Evolutionary conservation across 352 stramenopile genomes (phyloP).

Genomic region (Globisporangium parvum): DNA sequence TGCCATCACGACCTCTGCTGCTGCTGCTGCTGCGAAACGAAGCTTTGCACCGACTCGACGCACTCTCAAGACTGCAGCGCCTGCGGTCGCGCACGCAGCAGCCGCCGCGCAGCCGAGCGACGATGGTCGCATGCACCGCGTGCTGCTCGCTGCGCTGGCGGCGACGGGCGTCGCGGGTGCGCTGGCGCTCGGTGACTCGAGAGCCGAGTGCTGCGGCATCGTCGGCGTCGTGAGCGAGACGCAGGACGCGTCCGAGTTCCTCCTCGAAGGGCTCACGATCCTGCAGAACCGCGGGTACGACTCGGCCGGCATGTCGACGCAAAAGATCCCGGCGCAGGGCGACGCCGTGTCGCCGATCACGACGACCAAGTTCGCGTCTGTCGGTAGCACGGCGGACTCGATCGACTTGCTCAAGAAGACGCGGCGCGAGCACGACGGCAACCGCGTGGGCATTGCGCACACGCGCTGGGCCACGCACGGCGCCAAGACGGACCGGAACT

Average conservation of each 20-base stretch:
- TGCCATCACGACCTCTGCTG: neutral
- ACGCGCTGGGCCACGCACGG: constrained; percentile 99
- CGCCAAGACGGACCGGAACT: constrained; percentile 97
- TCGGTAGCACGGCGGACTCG: constrained; percentile 88
- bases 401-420: constrained; percentile 88
- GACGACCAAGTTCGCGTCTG: constrained; percentile 94
- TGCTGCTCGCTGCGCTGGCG: constrained; percentile 4
- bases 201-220: constrained; percentile 64
- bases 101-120: neutral
- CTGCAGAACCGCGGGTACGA: constrained; percentile 97
- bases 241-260: constrained; percentile 65
- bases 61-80: neutral
- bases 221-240: constrained; percentile 68
- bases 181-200: constrained; percentile 3
- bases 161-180: neutral
- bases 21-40: neutral
- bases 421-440: constrained; percentile 63
- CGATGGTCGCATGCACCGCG: neutral
- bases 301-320: constrained; percentile 94
- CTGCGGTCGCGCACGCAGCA: neutral
- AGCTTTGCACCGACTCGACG: neutral
- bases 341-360: constrained; percentile 38
- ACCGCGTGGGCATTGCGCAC: constrained; percentile 96
- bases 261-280: constrained; percentile 86
- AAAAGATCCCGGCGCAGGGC: constrained; percentile 38